A percentile compares a stretch with the other conserved stretches of the same genome.
phyloP scores from a whole-genome alignment of 495 filamentous ascomycete genomes.

The Penicillium waksmanii region DNA sequence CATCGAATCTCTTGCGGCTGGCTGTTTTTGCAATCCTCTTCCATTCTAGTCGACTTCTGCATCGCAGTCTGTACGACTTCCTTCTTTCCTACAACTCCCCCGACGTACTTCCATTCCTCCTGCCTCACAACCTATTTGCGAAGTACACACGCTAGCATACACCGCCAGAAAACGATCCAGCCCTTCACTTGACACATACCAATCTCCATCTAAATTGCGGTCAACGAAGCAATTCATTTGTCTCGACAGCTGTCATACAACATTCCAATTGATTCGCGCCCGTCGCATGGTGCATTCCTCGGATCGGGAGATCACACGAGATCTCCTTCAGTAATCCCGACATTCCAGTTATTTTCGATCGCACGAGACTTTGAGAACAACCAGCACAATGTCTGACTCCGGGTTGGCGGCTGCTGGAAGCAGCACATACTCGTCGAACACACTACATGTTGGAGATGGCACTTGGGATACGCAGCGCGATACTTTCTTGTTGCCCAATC shows the following conservation, averaged over 20 bases:
- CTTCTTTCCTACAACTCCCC: slow-evolving; percentile 10
- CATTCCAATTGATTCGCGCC: slow-evolving; percentile 20
- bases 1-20: slow-evolving; percentile 16
- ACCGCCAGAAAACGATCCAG: slow-evolving; percentile 12
- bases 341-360: slow-evolving; percentile 38
- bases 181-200: background rate
- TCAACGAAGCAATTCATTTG: slow-evolving; percentile 2
- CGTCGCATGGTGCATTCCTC: slow-evolving; percentile 54
- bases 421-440: slow-evolving; percentile 81
- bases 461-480: slow-evolving; percentile 87
- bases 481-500: slow-evolving; percentile 84
- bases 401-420: slow-evolving; percentile 75
- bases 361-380: slow-evolving; percentile 6
- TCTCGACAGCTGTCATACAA: slow-evolving; percentile 11
- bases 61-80: slow-evolving; percentile 15
- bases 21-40: slow-evolving; percentile 19
- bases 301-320: slow-evolving; percentile 50
- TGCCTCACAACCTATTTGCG: slow-evolving; percentile 2
- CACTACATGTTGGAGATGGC: slow-evolving; percentile 84
- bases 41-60: slow-evolving; percentile 2
- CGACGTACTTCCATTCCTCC: slow-evolving; percentile 8
- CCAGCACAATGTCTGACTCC: slow-evolving; percentile 45
- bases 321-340: slow-evolving; percentile 47
- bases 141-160: slow-evolving; percentile 5
- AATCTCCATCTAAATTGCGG: slow-evolving; percentile 9